Evolutionary conservation across 331 rosid genomes (phyloP).

Genomic region (Quercus lobata): DNA sequence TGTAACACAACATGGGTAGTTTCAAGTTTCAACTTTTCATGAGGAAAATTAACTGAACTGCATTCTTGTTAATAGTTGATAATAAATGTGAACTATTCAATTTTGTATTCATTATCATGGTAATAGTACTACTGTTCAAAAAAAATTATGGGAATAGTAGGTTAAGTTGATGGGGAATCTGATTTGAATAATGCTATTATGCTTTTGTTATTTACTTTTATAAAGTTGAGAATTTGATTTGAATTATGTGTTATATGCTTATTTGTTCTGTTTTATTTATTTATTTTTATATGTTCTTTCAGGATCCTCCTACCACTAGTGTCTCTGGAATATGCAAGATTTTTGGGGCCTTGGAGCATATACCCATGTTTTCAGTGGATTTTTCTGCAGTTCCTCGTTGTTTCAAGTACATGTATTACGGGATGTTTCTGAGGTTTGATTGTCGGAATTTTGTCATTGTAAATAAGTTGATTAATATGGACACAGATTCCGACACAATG

Average conservation of each 20-base stretch:
- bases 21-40: neutral
- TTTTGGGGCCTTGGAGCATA: slow-evolving; percentile 33
- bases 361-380: slow-evolving; percentile 60
- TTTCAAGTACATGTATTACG: slow-evolving; percentile 53
- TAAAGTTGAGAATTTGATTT: no score
- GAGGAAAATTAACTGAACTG: neutral
- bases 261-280: neutral
- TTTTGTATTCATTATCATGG: neutral
- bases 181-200: neutral
- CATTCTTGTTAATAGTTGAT: neutral
- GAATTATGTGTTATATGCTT: neutral
- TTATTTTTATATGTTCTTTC: slow-evolving; percentile 16
- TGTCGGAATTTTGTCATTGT: slow-evolving; percentile 28
- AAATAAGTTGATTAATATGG: slow-evolving; percentile 20
- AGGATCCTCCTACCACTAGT: slow-evolving; percentile 43
- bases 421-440: slow-evolving; percentile 30
- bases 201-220: neutral
- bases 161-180: neutral
- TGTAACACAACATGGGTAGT: neutral
- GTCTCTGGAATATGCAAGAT: slow-evolving; percentile 51
- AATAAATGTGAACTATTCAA: neutral
- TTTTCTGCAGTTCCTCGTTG: slow-evolving; percentile 70
- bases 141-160: no score
- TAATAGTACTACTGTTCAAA: no score
- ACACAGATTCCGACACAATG: slow-evolving; percentile 16